Evolutionary conservation across 2,329 filamentous ascomycete genomes (phyloP), one percentile per base, ranked within the genome.

Genomic region (Colletotrichum sp.): DNA sequence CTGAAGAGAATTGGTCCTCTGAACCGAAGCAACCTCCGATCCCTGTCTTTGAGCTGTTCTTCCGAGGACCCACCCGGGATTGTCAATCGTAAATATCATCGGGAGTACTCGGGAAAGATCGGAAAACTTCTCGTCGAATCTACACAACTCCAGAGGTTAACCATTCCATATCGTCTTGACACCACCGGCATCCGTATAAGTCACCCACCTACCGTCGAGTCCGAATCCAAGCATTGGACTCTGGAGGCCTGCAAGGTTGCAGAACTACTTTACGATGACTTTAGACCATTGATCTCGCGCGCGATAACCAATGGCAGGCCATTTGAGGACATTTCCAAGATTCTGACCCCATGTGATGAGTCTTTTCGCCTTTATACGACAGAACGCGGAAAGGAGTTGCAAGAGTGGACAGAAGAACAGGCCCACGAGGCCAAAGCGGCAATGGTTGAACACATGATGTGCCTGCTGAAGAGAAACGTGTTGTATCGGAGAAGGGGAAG

Each of bases 51-150:
- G 18, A 49, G 44, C 5, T 21, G 3, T 49, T 21, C 0, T 13
- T 3, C 0, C 3, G 9, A 49, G 0, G 0, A 10, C 2, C 2
- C 39, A 0, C 8, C 8, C 39, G 5, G 18, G 39, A 0, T 2
- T 44, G 9, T n/a, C 39, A 3, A n/a, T n/a, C 39, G 5, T 0
- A 0, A 10, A 0, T 0, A 10, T n/a, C 0, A 44, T 44, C 1
- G 39, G 39, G 5, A 44, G 8, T 6, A n/a, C 0, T 44, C 1
- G 5, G 8, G 5, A n/a, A 44, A n/a, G 9, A 44, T 44, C 18
- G 39, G 39, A n/a, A 2, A 1, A 44, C n/a, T 21, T 49, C 44
- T 49, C 5, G 44, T 8, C n/a, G 44, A 49, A 21, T 49, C 44
- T 2, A 21, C n/a, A 0, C 44, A 49, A 49, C 44, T 49, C n/a